Evolutionary conservation across 2,329 filamentous ascomycete genomes (phyloP), one percentile per base, ranked within the genome.

Genomic region (Elsinoe fawcettii): DNA sequence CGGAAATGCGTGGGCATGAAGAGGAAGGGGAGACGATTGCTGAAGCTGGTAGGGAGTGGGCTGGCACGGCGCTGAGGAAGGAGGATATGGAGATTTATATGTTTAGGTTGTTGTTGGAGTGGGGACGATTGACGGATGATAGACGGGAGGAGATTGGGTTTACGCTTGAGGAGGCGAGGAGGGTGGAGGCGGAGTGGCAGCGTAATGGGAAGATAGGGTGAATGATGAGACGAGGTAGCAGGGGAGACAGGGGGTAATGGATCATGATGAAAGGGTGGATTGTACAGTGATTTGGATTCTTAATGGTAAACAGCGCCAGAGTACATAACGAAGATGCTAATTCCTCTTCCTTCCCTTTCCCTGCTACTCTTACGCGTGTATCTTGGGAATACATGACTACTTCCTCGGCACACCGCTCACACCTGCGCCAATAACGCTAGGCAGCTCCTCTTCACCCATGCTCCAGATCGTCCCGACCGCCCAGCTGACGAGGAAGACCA

Each of bases 371-470:
- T 34, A 4, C 2, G 11, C 6, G 11, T 46, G 8, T 20, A 46
- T 20, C 16, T 43, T 20, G 16, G 16, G 4, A 9, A 8, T n/a
- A 57, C 20, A 22, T 20, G 3, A 14, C 37, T 55, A 65, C 60
- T 64, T 64, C 53, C 69, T 90, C 32, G 84, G 78, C 59, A 82
- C 81, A 60, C 84, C 82, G 62, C 86, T 88, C 36, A 99, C 92
- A 62, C 93, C 93, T 49, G 93, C 93, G n/a, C 90, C 90, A 71
- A 99, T 91, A 7, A 99, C 92, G 65, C 90, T 90, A 0, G 93
- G 93, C 62, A 97, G 77, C 73, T 90, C 87, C 75, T 95, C 85
- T 70, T 87, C 82, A 32, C 92, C 93, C 66, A 97, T 88, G 61
- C 77, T 85, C 72, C 86, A 93, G 56, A 99, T 72, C 78, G 95